phyloP scores from a whole-genome alignment of 495 filamentous ascomycete genomes.

The Penicillium soppii region DNA sequence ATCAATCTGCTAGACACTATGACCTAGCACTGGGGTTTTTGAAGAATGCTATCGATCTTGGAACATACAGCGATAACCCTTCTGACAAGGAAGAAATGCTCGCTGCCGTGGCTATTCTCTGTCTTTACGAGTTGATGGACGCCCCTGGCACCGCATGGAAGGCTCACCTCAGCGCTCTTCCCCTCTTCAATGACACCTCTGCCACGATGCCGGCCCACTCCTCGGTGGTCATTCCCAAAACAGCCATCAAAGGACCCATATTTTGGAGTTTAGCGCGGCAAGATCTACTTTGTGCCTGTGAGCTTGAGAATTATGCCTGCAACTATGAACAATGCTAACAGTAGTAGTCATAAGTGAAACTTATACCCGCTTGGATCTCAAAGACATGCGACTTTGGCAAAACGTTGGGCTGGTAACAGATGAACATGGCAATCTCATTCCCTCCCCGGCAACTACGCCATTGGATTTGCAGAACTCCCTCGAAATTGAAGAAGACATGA shows the following conservation, averaged over 20 bases:
- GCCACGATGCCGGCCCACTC: constrained; percentile 5
- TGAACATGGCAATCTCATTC: constrained; percentile 10
- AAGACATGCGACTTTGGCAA: constrained; percentile 21
- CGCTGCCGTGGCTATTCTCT: constrained; percentile 23
- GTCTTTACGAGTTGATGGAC: constrained; percentile 22
- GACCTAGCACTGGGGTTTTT: constrained; percentile 18
- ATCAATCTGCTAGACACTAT: constrained; percentile 18
- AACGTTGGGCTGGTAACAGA: constrained; percentile 18
- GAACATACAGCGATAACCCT: background rate
- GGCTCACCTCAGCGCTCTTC: constrained; percentile 22
- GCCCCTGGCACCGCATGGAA: constrained; percentile 23
- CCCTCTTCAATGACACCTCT: constrained; percentile 9
- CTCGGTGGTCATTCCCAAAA: constrained; percentile 11
- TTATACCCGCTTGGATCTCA: constrained; percentile 19
- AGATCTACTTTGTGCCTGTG: constrained; percentile 23
- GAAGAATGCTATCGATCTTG: constrained; percentile 14
- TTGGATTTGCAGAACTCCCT: constrained; percentile 8
- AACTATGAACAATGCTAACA: background rate
- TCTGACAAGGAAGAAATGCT: constrained; percentile 24
- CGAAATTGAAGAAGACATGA: constrained; percentile 15
- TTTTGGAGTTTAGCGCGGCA: constrained; percentile 26
- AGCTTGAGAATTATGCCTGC: background rate
- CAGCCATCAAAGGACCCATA: constrained; percentile 14
- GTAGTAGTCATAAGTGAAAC: constrained; percentile 20
- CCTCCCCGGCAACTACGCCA: constrained; percentile 2